These are phyloP conservation scores for Fusarium napiforme DNA, from an alignment of 2,329 filamentous ascomycete species.

Conservation along the genomic window DNA sequence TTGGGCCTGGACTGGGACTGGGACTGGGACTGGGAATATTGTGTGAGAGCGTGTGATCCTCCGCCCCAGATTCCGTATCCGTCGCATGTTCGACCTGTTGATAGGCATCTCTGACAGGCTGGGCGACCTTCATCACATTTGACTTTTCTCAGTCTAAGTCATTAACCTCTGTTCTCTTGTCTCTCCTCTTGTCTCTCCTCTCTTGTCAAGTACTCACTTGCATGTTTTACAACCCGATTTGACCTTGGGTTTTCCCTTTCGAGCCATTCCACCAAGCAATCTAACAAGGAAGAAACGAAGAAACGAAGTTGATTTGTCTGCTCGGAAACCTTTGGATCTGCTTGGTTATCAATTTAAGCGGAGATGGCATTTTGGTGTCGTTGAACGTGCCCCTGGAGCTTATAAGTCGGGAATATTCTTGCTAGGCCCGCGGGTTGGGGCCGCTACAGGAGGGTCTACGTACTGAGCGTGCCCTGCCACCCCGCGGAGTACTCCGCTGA, in stretches of 20 bases:
- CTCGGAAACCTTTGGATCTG: conserved; percentile 35
- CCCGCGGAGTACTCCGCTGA: conserved; percentile 21
- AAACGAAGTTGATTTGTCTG: conserved; percentile 16
- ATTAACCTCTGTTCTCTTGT: not conserved
- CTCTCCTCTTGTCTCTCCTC: too few relatives aligned
- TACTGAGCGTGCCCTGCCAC: not conserved
- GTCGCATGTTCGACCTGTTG: conserved; percentile 31
- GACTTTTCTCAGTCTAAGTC: conserved; percentile 30
- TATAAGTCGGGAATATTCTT: conserved; percentile 19
- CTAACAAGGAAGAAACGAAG: not conserved
- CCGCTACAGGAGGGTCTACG: not conserved
- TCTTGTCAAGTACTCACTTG: conserved; percentile 25
- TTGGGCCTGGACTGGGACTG: not conserved
- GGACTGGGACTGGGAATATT: not conserved
- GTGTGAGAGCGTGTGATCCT: conserved; percentile 14
- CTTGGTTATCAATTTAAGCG: conserved; percentile 23
- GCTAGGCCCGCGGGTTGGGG: not conserved
- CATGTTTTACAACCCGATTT: conserved; percentile 37
- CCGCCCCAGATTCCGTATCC: conserved; percentile 39
- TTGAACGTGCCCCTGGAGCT: not conserved
- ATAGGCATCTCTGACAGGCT: conserved; percentile 31
- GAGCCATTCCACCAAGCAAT: not conserved
- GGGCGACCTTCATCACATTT: conserved; percentile 35
- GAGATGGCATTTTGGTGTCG: not conserved
- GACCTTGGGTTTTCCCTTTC: conserved; percentile 31